These are phyloP conservation scores for Erucastrum elatum DNA, from an alignment of 345 rosid genomes.

Conservation along the genomic window DNA sequence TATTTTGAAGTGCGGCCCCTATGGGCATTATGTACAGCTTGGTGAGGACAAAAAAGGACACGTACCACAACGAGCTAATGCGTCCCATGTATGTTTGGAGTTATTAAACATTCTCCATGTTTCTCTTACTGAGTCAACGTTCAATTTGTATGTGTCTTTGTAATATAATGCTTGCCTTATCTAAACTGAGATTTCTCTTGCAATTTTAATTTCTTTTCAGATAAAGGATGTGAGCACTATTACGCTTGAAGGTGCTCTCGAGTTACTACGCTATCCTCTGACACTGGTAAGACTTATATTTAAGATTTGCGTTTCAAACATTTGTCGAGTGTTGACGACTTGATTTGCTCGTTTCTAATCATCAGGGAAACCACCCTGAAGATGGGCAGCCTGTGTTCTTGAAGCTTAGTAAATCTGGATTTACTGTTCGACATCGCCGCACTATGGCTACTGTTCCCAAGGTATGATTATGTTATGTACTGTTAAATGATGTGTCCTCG, in stretches of 20 bases:
- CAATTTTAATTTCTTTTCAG: conserved; percentile 42
- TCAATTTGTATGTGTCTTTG: conserved; percentile 5
- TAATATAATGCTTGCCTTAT: neutral
- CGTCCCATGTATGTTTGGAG: conserved; percentile 60
- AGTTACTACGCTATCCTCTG: conserved; percentile 70
- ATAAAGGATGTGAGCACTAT: conserved; percentile 62
- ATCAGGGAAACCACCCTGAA: conserved; percentile 80
- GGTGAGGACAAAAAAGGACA: conserved; percentile 83
- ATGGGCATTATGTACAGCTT: conserved; percentile 88
- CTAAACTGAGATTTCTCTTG: conserved; percentile 17
- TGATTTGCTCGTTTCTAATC: conserved; percentile 30
- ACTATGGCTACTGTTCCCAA: conserved; percentile 81
- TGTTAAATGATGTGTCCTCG: conserved; percentile 2
- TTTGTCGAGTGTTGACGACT: conserved; percentile 8
- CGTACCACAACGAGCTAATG: conserved; percentile 73
- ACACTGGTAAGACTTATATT: conserved; percentile 62
- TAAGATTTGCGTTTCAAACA: conserved; percentile 19
- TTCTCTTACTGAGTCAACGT: conserved; percentile 17
- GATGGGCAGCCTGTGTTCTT: conserved; percentile 76
- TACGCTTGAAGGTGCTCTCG: conserved; percentile 76
- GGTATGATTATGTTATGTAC: conserved; percentile 46
- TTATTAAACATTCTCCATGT: neutral
- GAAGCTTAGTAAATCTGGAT: conserved; percentile 69
- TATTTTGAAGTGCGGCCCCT: conserved; percentile 90
- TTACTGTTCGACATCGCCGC: conserved; percentile 65